Base-by-base conservation (phyloP, 164 flowering plant genomes). In the Vitis riparia region DNA sequence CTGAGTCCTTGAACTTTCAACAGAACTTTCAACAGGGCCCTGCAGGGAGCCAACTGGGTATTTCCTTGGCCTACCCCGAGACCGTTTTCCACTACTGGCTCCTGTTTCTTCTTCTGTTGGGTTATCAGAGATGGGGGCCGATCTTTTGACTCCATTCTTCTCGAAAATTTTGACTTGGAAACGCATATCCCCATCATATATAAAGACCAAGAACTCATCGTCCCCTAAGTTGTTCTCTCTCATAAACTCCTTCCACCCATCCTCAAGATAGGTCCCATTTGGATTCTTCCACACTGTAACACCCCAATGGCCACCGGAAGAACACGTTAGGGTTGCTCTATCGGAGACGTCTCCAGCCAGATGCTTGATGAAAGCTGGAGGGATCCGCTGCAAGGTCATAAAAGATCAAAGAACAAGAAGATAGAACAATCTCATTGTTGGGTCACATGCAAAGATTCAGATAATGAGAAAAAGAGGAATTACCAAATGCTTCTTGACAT, bases 191-290 rank as follows among this genome's bases (percentile, higher is more conserved):
- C 80, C 83, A 55, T 77, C 69, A 59, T 80, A 77, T 14, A 5
- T 66, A 68, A 80, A 77, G 23, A 75, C 3, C 29, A 77, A 11
- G 19, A 68, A 59, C 49, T 78, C 80, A 10, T 11, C 0, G 1
- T 59, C n/a, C 1, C 63, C 51, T 1, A 80, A 37, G 1, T 50
- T 52, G 55, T 80, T 65, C 4, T 61, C 59, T 71, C 14, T 66
- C 2, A 48, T n/a, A 51, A 77, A 77, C 12, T 66, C 11, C 48
- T 44, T 8, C 83, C 83, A 80, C 2, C 83, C 83, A 17, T 74
- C 48, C 9, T 27, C 17, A 1, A 80, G 10, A 62, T 16, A 77
- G 4, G 66, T 47, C 3, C 48, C 71, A 1, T 52, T 9, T 1
- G 10, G 11, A 11, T 12, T 71, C 55, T 37, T 44, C 0, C 51